These are phyloP conservation scores for Penicillium longicatenatum DNA, from an alignment of 495 filamentous ascomycete species.

Conservation along the genomic window DNA sequence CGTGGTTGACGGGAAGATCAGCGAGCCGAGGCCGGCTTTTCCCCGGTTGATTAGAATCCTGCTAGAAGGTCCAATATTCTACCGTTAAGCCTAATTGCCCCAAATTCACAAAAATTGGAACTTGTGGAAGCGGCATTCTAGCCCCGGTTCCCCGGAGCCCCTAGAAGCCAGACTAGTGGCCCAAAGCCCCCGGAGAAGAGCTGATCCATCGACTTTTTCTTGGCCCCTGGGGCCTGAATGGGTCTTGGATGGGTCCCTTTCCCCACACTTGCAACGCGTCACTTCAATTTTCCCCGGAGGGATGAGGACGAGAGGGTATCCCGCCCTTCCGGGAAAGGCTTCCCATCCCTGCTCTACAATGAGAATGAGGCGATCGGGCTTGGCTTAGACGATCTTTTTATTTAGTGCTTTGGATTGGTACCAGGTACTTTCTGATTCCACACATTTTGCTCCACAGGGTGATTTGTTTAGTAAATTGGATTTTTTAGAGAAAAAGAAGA, in stretches of 20 bases:
- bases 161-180: constrained; percentile 1
- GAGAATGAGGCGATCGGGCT: constrained; percentile 28
- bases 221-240: constrained; percentile 8
- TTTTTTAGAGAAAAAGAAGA: not conserved
- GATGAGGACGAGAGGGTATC: not conserved
- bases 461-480: not conserved
- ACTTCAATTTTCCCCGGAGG: constrained; percentile 2
- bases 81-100: not conserved
- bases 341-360: constrained; percentile 9
- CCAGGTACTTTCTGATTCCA: constrained; percentile 8
- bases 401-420: constrained; percentile 7
- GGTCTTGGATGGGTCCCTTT: constrained; percentile 1
- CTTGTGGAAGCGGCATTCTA: not conserved
- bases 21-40: constrained; percentile 1
- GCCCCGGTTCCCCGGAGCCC: constrained; percentile 5
- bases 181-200: constrained; percentile 13
- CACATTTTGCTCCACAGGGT: constrained; percentile 5
- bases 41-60: not conserved
- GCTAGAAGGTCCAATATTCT: not conserved
- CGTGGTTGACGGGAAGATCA: not conserved
- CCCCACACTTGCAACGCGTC: constrained; percentile 22
- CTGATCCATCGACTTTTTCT: constrained; percentile 10
- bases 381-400: constrained; percentile 14
- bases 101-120: not conserved
- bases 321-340: constrained; percentile 14